phyloP scores from a whole-genome alignment of 495 filamentous ascomycete genomes.

The Talaromyces adpressus region DNA sequence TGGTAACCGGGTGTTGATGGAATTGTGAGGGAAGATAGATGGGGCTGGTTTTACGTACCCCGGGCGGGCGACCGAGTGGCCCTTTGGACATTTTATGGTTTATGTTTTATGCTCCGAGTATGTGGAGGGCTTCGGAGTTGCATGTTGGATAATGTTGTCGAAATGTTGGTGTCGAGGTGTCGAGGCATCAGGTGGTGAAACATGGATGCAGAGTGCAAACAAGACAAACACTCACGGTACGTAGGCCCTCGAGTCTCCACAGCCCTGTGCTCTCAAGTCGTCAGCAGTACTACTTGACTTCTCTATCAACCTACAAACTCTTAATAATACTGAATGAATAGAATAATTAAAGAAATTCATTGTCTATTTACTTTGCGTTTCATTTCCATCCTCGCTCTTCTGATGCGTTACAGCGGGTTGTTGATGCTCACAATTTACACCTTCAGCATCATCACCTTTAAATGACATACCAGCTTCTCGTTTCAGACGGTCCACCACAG shows the following conservation, averaged over 20 bases:
- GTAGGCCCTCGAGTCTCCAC: too few relatives aligned
- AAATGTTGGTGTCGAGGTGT: not conserved
- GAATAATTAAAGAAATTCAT: not conserved
- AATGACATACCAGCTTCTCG: slow-evolving; percentile 30
- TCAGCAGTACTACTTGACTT: too few relatives aligned
- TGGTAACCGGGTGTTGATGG: too few relatives aligned
- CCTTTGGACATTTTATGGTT: not conserved
- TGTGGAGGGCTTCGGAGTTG: not conserved
- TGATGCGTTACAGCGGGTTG: not conserved
- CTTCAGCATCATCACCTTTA: not conserved
- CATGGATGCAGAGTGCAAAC: not conserved
- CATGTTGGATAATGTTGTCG: not conserved
- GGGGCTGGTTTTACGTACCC: not conserved
- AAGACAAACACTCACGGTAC: not conserved
- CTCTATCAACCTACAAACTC: too few relatives aligned
- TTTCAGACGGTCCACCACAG: slow-evolving; percentile 43
- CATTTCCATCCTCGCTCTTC: not conserved
- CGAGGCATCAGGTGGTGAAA: not conserved
- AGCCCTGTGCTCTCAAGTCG: too few relatives aligned
- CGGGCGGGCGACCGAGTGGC: not conserved
- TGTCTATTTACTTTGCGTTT: not conserved
- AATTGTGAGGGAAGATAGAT: too few relatives aligned
- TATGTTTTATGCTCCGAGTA: not conserved
- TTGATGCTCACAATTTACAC: not conserved
- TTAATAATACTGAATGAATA: not conserved